Conservation (phyloP, 2,329 filamentous ascomycete species). For the Daldinia sp. region DNA sequence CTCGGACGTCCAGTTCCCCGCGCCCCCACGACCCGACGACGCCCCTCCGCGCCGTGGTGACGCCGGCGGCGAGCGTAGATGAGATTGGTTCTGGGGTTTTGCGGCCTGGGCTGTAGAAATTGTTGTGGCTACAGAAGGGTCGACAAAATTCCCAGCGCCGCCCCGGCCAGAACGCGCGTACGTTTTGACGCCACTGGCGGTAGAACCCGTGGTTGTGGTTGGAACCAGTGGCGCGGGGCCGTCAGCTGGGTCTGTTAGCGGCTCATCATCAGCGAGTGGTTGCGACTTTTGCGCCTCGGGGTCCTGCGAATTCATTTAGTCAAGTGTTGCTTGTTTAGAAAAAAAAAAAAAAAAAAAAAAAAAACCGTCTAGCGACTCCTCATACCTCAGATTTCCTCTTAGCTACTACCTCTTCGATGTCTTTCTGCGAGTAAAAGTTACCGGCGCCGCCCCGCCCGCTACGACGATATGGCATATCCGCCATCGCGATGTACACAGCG, state of each 20-base stretch:
- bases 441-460: conserved; percentile 70
- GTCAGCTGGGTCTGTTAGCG: conserved; percentile 36
- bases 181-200: conserved; percentile 27
- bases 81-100: background rate
- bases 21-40: conserved; percentile 62
- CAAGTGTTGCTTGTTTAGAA: background rate
- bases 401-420: conserved; percentile 56
- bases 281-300: conserved; percentile 51
- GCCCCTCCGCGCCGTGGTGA: conserved; percentile 17
- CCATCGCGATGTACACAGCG: conserved; percentile 25
- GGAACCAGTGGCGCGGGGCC: conserved; percentile 35
- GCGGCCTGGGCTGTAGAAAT: background rate
- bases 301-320: conserved; percentile 43
- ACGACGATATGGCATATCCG: conserved; percentile 56
- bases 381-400: conserved; percentile 38
- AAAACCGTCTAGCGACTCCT: conserved; percentile 4
- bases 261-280: conserved; percentile 36
- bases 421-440: conserved; percentile 65
- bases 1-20: conserved; percentile 59
- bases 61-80: background rate
- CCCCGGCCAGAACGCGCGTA: conserved; percentile 63
- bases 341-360: too few species aligned
- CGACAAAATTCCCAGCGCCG: conserved; percentile 68
- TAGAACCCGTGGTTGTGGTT: conserved; percentile 23
- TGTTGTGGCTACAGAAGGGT: conserved; percentile 44